Conservation (phyloP, 164 flowering plant species). For the Dillenia turbinata region DNA sequence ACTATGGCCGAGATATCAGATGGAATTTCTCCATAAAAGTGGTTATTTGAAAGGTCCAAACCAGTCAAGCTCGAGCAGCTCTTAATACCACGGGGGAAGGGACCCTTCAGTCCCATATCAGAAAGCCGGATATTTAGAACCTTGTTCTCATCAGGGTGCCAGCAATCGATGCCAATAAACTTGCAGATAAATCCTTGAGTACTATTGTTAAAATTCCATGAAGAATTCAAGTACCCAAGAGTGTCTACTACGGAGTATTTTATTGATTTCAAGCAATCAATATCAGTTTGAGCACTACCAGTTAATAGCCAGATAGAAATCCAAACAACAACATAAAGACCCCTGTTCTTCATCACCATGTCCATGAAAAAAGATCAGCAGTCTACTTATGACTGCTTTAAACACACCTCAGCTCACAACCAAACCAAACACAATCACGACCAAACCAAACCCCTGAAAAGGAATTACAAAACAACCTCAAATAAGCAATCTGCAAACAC, state of each 20-base stretch:
- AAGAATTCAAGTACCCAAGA: constrained; percentile 19
- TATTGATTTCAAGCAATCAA: constrained; percentile 50
- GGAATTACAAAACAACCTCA: too few species aligned
- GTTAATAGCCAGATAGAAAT: constrained; percentile 18
- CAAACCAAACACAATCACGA: too few species aligned
- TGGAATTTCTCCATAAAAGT: constrained; percentile 54
- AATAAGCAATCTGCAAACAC: too few species aligned
- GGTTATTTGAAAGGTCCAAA: constrained; percentile 66
- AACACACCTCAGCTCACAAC: too few species aligned
- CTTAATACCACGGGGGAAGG: constrained; percentile 52
- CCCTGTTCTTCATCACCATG: constrained; percentile 10
- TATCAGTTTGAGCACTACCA: constrained; percentile 23
- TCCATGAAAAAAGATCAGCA: background rate
- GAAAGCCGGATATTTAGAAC: constrained; percentile 57
- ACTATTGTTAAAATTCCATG: constrained; percentile 53
- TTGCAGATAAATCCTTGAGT: constrained; percentile 66
- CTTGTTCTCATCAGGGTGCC: constrained; percentile 71
- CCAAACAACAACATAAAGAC: constrained; percentile 6
- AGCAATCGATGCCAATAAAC: constrained; percentile 68
- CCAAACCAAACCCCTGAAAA: too few species aligned
- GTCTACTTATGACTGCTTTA: too few species aligned
- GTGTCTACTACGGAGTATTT: constrained; percentile 53
- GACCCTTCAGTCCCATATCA: constrained; percentile 59
- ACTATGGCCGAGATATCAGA: constrained; percentile 27
- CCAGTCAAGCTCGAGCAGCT: constrained; percentile 65